Evolutionary conservation across 176 grass and related monocot species (phyloP), one percentile per base, ranked within the genome.

Genomic region (Secale cereale): DNA sequence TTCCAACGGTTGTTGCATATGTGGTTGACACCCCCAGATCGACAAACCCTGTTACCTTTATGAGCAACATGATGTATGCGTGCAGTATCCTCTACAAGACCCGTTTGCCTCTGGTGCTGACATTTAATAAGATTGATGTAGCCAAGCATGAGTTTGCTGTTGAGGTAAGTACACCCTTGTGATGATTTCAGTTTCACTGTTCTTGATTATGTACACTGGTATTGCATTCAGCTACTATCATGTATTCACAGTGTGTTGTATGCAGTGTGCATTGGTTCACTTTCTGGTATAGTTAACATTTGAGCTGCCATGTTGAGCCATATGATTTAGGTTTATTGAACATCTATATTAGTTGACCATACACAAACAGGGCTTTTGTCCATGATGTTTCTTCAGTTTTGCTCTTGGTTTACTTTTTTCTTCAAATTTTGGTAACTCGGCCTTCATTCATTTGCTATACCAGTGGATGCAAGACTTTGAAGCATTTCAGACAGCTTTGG

Each of bases 391-490:
- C 12, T 35, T 76, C 11, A 50, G 19, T 89, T 70, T 81, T 15
- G 56, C 45, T 35, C 4, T 52, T 61, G 19, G 17, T 39, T 83
- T 63, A n/a, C 25, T 25, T 32, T 28, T 8, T 45, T 50, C 59
- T 79, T n/a, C 33, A 23, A 28, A 13, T 65, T 36, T 86, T 86
- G 17, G 16, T 83, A 28, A 78, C 28, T 70, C 41, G 79, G 77
- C 36, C 8, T 37, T 88, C 70, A 72, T 76, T 76, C 79, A 15
- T 80, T 39, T 87, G 20, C 81, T 88, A 30, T 13, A 88, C 20
- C 89, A 98, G 97, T 99, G 97, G 93, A 99, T 96, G 93, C 80
- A 96, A 88, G 97, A 99, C 89, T 96, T 98, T 80, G 90, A 99
- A 40, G 90, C 91, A 2, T 99, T 95, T 92, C 97, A 95, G 88